Evolutionary conservation across 805 yeast species (phyloP), one percentile per base, ranked within the genome.

Genomic region (Candida ovalis): DNA sequence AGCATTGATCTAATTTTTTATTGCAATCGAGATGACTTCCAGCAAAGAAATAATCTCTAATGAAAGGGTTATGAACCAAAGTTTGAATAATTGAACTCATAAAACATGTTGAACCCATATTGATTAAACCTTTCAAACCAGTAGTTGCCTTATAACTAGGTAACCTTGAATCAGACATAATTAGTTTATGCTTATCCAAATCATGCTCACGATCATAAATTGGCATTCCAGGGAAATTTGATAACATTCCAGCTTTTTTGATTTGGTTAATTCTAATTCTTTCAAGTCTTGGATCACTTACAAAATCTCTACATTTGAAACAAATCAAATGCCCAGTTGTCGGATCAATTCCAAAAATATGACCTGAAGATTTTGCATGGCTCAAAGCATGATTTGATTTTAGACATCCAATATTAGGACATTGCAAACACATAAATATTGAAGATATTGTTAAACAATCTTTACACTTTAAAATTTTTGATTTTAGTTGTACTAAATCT

Each of bases 91-190:
- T 81, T 33, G 92, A 86, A 56, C 96, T 87, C 88, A 94, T 92
- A 70, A 89, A 94, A 70, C 99, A 94, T 0, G 99, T 94, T 0
- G 99, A 87, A 0, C 99, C 99, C 83, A 92, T 81, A 64, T 92
- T 92, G 44, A 89, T 83, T 56, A 94, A 80, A 3, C 99, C 99
- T 45, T 86, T 77, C 19, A 94, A 70, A 0, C 97, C 98, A n/a
- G 82, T 77, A 5, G 80, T 73, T 1, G 91, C 85, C 45, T 76
- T 76, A 56, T 61, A 67, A 19, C 71, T 63, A 32, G 88, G 87
- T 4, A 58, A 15, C 39, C 66, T 60, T 1, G 78, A 68, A 30
- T 67, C 61, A 21, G 65, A 45, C 2, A 49, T 42, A 4, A 75
- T 62, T 23, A 69, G 44, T 21, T 61, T 56, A 2, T 44, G 47